Percentiles rank a stretch among this genome's conserved stretches.
Conservation (phyloP, 1,139 yeast genomes). For the Eremothecium gossypii region DNA sequence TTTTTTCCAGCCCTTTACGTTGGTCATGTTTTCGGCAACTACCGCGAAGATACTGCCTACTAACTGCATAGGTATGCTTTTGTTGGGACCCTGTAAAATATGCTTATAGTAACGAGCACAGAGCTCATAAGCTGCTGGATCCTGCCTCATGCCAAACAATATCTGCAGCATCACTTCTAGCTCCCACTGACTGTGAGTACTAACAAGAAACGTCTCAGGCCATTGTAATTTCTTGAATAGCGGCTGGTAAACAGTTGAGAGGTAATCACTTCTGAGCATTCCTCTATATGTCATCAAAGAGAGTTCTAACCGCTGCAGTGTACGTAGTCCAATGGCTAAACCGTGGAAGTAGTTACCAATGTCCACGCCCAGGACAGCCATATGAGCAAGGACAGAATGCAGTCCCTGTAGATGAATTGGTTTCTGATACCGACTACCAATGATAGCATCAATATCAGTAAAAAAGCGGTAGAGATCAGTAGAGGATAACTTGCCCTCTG, state of each 20-base stretch:
- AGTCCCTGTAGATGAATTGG: slow-evolving; percentile 10
- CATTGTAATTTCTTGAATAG: slow-evolving; percentile 16
- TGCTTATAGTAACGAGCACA: slow-evolving; percentile 25
- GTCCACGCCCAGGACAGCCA: too few relatives aligned
- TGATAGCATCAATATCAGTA: slow-evolving; percentile 25
- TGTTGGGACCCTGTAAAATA: slow-evolving; percentile 41
- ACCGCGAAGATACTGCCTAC: slow-evolving; percentile 32
- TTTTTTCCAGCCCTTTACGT: slow-evolving; percentile 48
- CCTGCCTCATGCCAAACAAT: slow-evolving; percentile 17
- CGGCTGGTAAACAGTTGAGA: slow-evolving; percentile 29
- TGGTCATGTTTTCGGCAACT: slow-evolving; percentile 31
- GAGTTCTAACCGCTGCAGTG: too few relatives aligned
- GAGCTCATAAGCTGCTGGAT: not conserved
- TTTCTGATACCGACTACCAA: slow-evolving; percentile 18
- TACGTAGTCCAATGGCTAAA: too few relatives aligned
- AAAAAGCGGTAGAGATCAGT: slow-evolving; percentile 27
- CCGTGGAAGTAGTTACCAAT: too few relatives aligned
- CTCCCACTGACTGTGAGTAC: slow-evolving; percentile 1
- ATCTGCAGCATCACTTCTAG: slow-evolving; percentile 18
- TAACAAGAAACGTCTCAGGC: slow-evolving; percentile 9
- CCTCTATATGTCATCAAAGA: too few relatives aligned
- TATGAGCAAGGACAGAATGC: too few relatives aligned
- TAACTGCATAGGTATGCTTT: slow-evolving; percentile 42
- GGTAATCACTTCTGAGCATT: not conserved
- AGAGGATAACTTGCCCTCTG: slow-evolving; percentile 22